A percentile compares a stretch with the other conserved stretches of the same genome.
phyloP scores from a whole-genome alignment of 164 flowering plant genomes.

The Macadamia integrifolia region DNA sequence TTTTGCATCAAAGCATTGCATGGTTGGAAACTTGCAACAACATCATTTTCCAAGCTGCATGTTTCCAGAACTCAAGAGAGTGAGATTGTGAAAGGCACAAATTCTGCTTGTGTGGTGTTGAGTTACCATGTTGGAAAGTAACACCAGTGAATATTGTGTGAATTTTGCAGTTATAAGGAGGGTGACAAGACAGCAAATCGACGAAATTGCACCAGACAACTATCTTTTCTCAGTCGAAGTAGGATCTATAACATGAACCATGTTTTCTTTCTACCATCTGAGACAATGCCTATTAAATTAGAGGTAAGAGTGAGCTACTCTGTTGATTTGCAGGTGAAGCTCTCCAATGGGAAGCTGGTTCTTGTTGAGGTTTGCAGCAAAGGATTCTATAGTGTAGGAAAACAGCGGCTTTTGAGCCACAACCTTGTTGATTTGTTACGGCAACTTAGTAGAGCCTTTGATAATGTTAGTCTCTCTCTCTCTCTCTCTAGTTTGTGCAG shows the following conservation, averaged over 20 bases:
- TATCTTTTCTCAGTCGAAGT: conserved; percentile 81
- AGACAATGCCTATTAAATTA: neutral
- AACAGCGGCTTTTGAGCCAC: conserved; percentile 67
- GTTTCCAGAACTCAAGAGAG: neutral
- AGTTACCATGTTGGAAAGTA: neutral
- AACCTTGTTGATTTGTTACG: conserved; percentile 87
- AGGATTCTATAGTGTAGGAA: conserved; percentile 75
- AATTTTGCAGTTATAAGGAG: conserved; percentile 61
- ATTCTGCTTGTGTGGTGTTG: neutral
- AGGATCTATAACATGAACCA: conserved; percentile 12
- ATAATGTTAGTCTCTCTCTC: conserved; percentile 45
- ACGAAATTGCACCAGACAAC: conserved; percentile 41
- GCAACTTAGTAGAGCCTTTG: conserved; percentile 88
- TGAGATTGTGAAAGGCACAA: neutral
- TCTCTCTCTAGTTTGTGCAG: neutral
- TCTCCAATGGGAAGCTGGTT: conserved; percentile 87
- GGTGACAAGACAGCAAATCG: conserved; percentile 36
- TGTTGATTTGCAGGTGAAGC: conserved; percentile 59
- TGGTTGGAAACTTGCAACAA: no score
- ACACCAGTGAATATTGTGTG: neutral
- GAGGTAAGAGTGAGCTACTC: neutral
- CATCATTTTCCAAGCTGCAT: no score
- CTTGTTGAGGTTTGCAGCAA: conserved; percentile 70
- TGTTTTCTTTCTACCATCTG: neutral
- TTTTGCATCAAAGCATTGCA: no score